These are phyloP conservation scores for Lasiodiplodia gonubiensis DNA, from an alignment of 2,329 filamentous ascomycete species.

Conservation along the genomic window DNA sequence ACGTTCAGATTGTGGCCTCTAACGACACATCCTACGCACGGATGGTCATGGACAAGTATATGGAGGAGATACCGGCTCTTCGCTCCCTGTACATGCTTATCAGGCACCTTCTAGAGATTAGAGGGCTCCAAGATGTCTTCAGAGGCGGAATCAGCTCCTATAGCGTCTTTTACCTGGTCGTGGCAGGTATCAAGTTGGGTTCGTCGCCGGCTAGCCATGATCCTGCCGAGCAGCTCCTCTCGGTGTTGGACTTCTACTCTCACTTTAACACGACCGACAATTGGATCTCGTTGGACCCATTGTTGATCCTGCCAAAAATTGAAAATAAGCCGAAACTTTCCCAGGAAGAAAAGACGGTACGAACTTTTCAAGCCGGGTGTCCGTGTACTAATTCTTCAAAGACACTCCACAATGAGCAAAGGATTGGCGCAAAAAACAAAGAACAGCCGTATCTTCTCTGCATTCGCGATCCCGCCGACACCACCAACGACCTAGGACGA, in stretches of 20 bases:
- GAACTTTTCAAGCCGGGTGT: neutral
- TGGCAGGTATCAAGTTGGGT: constrained; percentile 57
- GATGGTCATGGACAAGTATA: constrained; percentile 53
- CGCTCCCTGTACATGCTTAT: constrained; percentile 56
- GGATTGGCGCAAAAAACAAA: neutral
- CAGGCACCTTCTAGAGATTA: constrained; percentile 58
- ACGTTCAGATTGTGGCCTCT: constrained; percentile 58
- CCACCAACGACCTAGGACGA: constrained; percentile 62
- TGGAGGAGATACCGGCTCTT: constrained; percentile 57
- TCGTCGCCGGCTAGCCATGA: constrained; percentile 41
- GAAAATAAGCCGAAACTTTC: neutral
- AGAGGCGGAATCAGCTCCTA: constrained; percentile 61
- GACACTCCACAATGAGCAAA: neutral
- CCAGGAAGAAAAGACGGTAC: neutral
- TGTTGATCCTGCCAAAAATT: constrained; percentile 50
- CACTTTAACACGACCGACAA: constrained; percentile 52
- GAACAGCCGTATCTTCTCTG: constrained; percentile 53
- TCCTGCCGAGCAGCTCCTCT: constrained; percentile 53
- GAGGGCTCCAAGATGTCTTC: constrained; percentile 55
- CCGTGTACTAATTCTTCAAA: neutral
- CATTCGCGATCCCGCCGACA: constrained; percentile 65
- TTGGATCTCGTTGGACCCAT: constrained; percentile 59
- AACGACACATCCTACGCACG: constrained; percentile 49
- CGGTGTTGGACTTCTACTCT: constrained; percentile 58
- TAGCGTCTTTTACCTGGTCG: constrained; percentile 62